phyloP scores from a whole-genome alignment of 2,329 filamentous ascomycete genomes.

The Dactylellina leptospora region DNA sequence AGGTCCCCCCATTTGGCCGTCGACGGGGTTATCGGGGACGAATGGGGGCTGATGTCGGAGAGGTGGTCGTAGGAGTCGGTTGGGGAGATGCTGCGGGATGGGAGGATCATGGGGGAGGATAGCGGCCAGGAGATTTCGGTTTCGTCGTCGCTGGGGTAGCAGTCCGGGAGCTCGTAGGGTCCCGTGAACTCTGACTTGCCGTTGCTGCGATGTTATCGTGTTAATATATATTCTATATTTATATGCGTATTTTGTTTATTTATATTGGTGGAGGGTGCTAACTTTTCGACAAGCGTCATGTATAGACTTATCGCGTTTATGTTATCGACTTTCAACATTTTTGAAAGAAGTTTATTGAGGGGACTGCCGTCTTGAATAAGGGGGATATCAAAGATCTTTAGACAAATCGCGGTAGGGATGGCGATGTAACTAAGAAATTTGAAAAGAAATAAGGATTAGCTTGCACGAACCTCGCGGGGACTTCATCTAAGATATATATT shows the following conservation, averaged over 20 bases:
- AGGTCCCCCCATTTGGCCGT: conserved; percentile 13
- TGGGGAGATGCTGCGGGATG: conserved; percentile 13
- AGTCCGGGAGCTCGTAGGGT: conserved; percentile 31
- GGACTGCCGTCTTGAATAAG: background rate
- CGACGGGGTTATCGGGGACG: conserved; percentile 18
- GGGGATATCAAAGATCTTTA: conserved; percentile 18
- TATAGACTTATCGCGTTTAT: conserved; percentile 20
- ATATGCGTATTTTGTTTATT: background rate
- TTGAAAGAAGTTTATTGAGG: conserved; percentile 17
- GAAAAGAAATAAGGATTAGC: background rate
- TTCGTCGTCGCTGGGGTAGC: background rate
- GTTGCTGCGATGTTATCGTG: background rate
- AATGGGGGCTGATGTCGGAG: conserved; percentile 46
- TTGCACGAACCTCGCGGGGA: background rate
- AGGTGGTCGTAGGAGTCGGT: conserved; percentile 34
- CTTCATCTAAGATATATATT: conserved; percentile 10
- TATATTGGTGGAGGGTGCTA: background rate
- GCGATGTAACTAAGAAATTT: conserved; percentile 20
- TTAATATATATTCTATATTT: background rate
- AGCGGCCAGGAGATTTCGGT: too few species aligned
- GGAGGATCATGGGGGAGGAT: conserved; percentile 13
- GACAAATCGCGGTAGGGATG: conserved; percentile 21
- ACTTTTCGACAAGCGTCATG: conserved; percentile 33
- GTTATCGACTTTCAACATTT: conserved; percentile 26
- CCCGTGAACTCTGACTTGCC: conserved; percentile 3